Evolutionary conservation across 2,329 filamentous ascomycete genomes (phyloP).

Genomic region (Davidsoniella australis): DNA sequence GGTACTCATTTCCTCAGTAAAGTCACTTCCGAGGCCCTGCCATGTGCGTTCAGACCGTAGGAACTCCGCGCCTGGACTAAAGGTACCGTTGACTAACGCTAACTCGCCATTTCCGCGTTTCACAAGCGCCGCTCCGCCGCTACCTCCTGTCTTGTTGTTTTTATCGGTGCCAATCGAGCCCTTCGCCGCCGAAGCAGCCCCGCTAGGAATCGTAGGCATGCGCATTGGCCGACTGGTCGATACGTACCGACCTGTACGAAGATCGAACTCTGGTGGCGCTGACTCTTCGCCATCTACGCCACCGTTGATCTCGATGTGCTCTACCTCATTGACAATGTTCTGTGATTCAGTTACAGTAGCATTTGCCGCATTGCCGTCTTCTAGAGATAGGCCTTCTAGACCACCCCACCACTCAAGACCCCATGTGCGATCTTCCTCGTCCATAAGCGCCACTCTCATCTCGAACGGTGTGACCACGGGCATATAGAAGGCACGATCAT

Average conservation of each 20-base stretch:
- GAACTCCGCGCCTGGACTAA: conserved; percentile 85
- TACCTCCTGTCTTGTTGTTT: too few species aligned
- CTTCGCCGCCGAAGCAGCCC: conserved; percentile 17
- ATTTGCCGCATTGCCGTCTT: conserved; percentile 9
- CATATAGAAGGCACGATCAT: conserved; percentile 63
- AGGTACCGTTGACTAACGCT: conserved; percentile 63
- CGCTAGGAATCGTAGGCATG: conserved; percentile 1
- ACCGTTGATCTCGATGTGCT: conserved; percentile 20
- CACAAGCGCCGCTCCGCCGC: conserved; percentile 27
- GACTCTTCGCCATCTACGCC: conserved; percentile 50
- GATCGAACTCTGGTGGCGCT: conserved; percentile 76
- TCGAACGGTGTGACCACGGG: conserved; percentile 94
- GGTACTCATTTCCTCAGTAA: conserved; percentile 44
- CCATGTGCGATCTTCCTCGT: conserved; percentile 66
- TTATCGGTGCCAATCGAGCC: not conserved
- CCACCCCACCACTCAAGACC: conserved; percentile 78
- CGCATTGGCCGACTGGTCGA: conserved; percentile 63
- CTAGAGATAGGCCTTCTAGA: conserved; percentile 50
- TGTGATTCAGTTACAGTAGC: conserved; percentile 14
- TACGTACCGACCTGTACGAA: conserved; percentile 71
- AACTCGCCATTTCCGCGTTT: conserved; percentile 48
- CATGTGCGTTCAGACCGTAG: conserved; percentile 70
- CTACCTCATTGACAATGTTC: conserved; percentile 15
- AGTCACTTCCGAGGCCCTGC: conserved; percentile 83
- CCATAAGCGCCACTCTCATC: conserved; percentile 57